These are phyloP conservation scores for Lactarius akahatsu DNA, from an alignment of 768 basidiomycete species.

Conservation along the genomic window DNA sequence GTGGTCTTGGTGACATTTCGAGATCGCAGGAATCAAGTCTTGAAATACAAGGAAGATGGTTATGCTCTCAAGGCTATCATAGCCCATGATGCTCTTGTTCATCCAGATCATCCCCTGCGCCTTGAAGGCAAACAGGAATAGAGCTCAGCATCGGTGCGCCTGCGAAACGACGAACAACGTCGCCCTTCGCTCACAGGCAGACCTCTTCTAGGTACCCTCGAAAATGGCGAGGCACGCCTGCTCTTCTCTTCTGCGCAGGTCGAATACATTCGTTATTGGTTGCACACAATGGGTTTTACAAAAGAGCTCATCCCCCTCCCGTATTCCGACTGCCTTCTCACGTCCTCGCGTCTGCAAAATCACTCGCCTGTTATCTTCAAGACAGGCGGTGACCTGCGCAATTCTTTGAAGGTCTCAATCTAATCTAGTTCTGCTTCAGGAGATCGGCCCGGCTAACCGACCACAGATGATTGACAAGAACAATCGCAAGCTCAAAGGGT, in stretches of 20 bases:
- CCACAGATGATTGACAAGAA: conserved; percentile 71
- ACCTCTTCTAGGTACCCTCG: conserved; percentile 53
- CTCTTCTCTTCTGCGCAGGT: conserved; percentile 82
- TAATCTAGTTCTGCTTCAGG: conserved; percentile 9
- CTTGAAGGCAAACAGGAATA: conserved; percentile 57
- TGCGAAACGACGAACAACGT: background rate
- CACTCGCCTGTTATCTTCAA: conserved; percentile 58
- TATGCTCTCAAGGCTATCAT: conserved; percentile 67
- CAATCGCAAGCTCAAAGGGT: conserved; percentile 73
- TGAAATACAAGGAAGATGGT: conserved; percentile 59
- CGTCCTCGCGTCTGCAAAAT: conserved; percentile 53
- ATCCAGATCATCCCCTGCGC: conserved; percentile 71
- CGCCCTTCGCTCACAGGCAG: background rate
- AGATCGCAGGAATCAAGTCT: conserved; percentile 49
- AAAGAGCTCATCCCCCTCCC: conserved; percentile 66
- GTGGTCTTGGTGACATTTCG: conserved; percentile 13
- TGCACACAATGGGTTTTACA: conserved; percentile 71
- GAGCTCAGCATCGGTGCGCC: conserved; percentile 66
- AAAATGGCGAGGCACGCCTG: conserved; percentile 72
- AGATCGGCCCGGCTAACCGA: conserved; percentile 14
- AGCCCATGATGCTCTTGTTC: conserved; percentile 65
- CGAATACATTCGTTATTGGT: conserved; percentile 83
- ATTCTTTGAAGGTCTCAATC: conserved; percentile 53
- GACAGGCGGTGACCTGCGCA: conserved; percentile 54
- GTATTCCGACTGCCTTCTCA: conserved; percentile 73